phyloP scores from a whole-genome alignment of 2,329 filamentous ascomycete species.

The Macroventuria anomochaeta region DNA sequence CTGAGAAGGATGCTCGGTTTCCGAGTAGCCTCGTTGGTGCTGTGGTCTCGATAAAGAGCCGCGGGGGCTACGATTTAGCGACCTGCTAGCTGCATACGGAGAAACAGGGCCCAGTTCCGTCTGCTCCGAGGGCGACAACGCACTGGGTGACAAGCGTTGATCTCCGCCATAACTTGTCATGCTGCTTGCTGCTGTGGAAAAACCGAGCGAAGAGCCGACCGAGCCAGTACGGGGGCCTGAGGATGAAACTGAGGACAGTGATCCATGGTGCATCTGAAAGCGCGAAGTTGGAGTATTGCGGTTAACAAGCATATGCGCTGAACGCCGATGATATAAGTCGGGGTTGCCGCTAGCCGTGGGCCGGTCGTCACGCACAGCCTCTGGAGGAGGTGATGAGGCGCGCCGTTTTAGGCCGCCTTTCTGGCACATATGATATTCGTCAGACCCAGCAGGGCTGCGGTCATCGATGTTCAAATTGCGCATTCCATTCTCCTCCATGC shows the following conservation, averaged over 20 bases:
- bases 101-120: slow-evolving; percentile 61
- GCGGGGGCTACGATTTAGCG: slow-evolving; percentile 52
- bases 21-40: slow-evolving; percentile 52
- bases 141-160: slow-evolving; percentile 66
- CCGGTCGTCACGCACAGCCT: slow-evolving; percentile 57
- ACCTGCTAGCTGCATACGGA: slow-evolving; percentile 59
- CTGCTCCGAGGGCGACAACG: slow-evolving; percentile 65
- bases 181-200: slow-evolving; percentile 67
- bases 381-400: slow-evolving; percentile 68
- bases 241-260: slow-evolving; percentile 67
- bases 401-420: slow-evolving; percentile 67
- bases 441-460: slow-evolving; percentile 54
- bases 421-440: slow-evolving; percentile 52
- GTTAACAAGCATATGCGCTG: slow-evolving; percentile 62
- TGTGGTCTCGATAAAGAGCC: slow-evolving; percentile 48
- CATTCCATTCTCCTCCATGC: slow-evolving; percentile 61
- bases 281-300: slow-evolving; percentile 61
- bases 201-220: slow-evolving; percentile 65
- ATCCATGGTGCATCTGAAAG: slow-evolving; percentile 65
- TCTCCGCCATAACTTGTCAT: slow-evolving; percentile 69
- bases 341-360: slow-evolving; percentile 50
- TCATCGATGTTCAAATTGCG: slow-evolving; percentile 62
- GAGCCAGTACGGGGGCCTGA: slow-evolving; percentile 68
- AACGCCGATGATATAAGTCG: slow-evolving; percentile 62
- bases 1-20: slow-evolving; percentile 46